Evolutionary conservation across 2,329 filamentous ascomycete genomes (phyloP).

Genomic region (Ramichloridium luteum): DNA sequence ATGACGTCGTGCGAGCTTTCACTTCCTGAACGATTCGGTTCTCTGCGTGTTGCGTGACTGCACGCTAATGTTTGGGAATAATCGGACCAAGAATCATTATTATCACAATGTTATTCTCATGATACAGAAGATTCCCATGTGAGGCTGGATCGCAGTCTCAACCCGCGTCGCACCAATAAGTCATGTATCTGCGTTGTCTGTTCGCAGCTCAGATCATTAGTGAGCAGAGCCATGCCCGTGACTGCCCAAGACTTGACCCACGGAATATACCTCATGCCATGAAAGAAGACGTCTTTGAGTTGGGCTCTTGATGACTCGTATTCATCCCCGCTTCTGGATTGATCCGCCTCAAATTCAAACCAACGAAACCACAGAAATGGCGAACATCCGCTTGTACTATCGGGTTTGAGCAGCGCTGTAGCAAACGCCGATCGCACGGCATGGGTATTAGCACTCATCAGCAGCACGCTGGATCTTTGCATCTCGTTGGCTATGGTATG

Average conservation of each 20-base stretch:
- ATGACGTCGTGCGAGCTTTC: too few species aligned
- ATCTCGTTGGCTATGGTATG: conserved; percentile 45
- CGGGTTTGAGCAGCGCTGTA: conserved; percentile 25
- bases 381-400: conserved; percentile 22
- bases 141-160: too few species aligned
- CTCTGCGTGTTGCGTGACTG: too few species aligned
- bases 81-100: too few species aligned
- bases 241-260: conserved; percentile 52
- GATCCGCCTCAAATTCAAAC: conserved; percentile 17
- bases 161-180: too few species aligned
- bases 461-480: conserved; percentile 37
- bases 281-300: conserved; percentile 43
- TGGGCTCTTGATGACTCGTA: conserved; percentile 23
- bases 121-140: too few species aligned
- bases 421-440: conserved; percentile 36
- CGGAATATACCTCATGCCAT: conserved; percentile 45
- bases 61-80: too few species aligned
- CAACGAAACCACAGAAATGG: conserved; percentile 19
- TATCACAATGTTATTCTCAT: too few species aligned
- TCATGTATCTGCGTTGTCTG: too few species aligned
- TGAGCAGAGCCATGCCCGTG: conserved; percentile 40
- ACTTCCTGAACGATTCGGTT: too few species aligned
- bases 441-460: conserved; percentile 18
- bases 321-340: conserved; percentile 3
- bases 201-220: too few species aligned